phyloP scores from a whole-genome alignment of 176 grass and related monocot species.

The Saccharum spontaneum region DNA sequence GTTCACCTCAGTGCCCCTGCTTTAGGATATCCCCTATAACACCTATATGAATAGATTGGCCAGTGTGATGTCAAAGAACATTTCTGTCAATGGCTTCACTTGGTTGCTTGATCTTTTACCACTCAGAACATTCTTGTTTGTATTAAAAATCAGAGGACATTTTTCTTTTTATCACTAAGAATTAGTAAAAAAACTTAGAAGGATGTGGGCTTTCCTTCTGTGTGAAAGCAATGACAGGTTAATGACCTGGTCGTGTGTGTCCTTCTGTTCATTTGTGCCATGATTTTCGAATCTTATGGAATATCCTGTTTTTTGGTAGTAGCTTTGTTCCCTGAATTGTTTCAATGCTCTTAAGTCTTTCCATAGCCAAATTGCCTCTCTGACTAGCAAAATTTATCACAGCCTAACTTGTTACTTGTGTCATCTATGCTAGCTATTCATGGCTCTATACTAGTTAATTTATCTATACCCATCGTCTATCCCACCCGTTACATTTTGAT shows the following conservation, averaged over 20 bases:
- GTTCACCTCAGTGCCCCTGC: neutral
- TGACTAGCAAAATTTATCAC: neutral
- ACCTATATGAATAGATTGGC: neutral
- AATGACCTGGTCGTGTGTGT: neutral
- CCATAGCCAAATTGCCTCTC: neutral
- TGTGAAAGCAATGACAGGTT: neutral
- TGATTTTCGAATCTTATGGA: neutral
- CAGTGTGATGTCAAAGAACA: neutral
- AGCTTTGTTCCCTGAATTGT: neutral
- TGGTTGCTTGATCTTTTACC: constrained; percentile 12
- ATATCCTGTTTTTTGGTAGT: neutral
- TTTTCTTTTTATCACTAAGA: neutral
- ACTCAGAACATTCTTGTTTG: neutral
- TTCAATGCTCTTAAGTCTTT: neutral
- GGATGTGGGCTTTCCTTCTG: neutral
- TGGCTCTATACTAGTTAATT: neutral
- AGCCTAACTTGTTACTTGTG: neutral
- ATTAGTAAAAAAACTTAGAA: neutral
- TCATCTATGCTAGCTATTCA: neutral
- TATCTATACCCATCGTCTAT: neutral
- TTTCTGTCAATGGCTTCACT: neutral
- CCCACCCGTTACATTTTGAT: neutral
- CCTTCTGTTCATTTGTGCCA: neutral
- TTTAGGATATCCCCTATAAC: neutral
- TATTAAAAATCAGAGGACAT: neutral